phyloP scores from a whole-genome alignment of 2,329 filamentous ascomycete species.

The Pseudocercospora musae region DNA sequence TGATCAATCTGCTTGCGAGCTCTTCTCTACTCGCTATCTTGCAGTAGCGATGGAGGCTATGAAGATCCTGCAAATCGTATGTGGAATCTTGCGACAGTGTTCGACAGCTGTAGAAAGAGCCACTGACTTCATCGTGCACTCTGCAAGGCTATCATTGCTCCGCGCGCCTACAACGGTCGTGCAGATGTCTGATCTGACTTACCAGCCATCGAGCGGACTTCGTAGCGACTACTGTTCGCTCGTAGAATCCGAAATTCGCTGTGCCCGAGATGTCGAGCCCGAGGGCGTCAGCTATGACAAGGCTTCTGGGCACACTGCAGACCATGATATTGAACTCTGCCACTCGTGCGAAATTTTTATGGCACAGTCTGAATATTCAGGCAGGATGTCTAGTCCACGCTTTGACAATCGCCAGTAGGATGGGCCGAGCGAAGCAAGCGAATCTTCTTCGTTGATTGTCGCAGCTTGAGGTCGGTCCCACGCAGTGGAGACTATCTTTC shows the following conservation, averaged over 20 bases:
- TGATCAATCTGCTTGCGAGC: neutral
- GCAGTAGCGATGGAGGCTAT: neutral
- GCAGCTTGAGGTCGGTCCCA: neutral
- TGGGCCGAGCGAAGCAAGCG: neutral
- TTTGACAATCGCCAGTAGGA: neutral
- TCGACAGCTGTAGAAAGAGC: neutral
- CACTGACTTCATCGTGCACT: neutral
- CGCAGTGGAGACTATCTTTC: neutral
- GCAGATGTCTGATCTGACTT: neutral
- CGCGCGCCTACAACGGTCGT: neutral
- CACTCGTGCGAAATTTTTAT: neutral
- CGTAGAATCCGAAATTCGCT: neutral
- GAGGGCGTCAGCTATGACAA: neutral
- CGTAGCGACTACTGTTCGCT: neutral
- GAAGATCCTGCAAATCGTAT: neutral
- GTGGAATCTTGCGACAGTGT: neutral
- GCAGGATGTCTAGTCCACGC: neutral
- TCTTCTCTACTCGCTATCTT: neutral
- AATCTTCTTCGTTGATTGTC: neutral
- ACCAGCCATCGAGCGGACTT: neutral
- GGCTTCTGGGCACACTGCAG: constrained; percentile 4
- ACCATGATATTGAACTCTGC: neutral
- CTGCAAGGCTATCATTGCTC: neutral
- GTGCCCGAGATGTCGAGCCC: neutral
- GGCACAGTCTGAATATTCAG: neutral